Evolutionary conservation across 176 grass and related monocot species (phyloP).

Genomic region (Pontederia crassipes): DNA sequence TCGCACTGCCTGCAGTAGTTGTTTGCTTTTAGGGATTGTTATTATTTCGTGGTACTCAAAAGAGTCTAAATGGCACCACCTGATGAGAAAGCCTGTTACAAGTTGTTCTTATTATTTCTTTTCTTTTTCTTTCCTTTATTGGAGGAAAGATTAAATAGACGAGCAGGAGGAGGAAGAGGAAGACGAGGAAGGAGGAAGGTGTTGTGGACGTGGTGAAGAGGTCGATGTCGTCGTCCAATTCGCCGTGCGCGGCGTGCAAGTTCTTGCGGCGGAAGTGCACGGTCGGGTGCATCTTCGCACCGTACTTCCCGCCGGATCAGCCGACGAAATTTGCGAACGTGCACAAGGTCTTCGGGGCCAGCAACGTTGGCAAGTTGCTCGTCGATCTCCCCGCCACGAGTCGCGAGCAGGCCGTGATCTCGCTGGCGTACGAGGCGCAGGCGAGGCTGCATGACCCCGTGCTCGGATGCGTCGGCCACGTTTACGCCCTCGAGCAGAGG

Average conservation of each 20-base stretch:
- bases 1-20: too few species aligned
- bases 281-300: constrained; percentile 59
- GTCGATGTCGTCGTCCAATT: constrained; percentile 1
- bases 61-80: too few species aligned
- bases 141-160: too few species aligned
- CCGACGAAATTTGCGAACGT: constrained; percentile 67
- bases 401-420: constrained; percentile 84
- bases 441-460: constrained; percentile 63
- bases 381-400: constrained; percentile 40
- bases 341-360: constrained; percentile 85
- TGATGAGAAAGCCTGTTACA: too few species aligned
- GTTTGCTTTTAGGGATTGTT: too few species aligned
- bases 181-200: too few species aligned
- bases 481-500: constrained; percentile 58
- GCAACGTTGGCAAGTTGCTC: constrained; percentile 89
- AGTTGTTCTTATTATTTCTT: too few species aligned
- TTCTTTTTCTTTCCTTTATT: too few species aligned
- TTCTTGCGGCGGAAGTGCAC: constrained; percentile 78
- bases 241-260: constrained; percentile 87
- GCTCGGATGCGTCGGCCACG: constrained; percentile 78
- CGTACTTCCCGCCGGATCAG: constrained; percentile 93
- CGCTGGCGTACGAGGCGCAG: constrained; percentile 75
- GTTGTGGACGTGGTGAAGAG: too few species aligned
- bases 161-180: too few species aligned
- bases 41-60: too few species aligned